Evolutionary conservation across 352 stramenopile species (phyloP).

Genomic region (Phytopythium mirpurense): DNA sequence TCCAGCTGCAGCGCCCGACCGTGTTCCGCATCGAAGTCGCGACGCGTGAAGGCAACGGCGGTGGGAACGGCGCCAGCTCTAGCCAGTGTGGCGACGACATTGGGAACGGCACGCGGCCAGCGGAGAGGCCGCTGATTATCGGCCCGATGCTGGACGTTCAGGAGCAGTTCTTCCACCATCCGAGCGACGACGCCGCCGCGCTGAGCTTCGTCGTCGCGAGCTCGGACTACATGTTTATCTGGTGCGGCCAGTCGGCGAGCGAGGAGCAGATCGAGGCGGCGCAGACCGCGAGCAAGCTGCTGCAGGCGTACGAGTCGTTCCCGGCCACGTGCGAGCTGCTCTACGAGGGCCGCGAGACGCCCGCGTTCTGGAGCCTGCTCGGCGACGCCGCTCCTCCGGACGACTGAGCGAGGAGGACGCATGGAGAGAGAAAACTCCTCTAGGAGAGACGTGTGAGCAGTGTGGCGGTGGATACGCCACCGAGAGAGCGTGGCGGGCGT

Average conservation of each 20-base stretch:
- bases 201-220: slow-evolving; percentile 69
- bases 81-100: slow-evolving; percentile 15
- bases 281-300: slow-evolving; percentile 49
- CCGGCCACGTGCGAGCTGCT: slow-evolving; percentile 70
- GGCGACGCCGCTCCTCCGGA: slow-evolving; percentile 29
- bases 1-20: slow-evolving; percentile 45
- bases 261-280: slow-evolving; percentile 50
- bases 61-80: slow-evolving; percentile 16
- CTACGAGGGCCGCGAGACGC: slow-evolving; percentile 58
- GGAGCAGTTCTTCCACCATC: slow-evolving; percentile 51
- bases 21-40: slow-evolving; percentile 71
- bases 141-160: slow-evolving; percentile 43
- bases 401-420: slow-evolving; percentile 4
- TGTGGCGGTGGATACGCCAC: background rate
- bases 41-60: slow-evolving; percentile 30
- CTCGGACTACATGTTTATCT: slow-evolving; percentile 77
- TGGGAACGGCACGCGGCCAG: slow-evolving; percentile 13
- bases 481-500: background rate
- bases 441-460: background rate
- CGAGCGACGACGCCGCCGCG: slow-evolving; percentile 44
- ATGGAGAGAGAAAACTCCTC: background rate
- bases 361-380: slow-evolving; percentile 69
- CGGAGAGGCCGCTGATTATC: slow-evolving; percentile 51
- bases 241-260: slow-evolving; percentile 59
- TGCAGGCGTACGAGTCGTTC: slow-evolving; percentile 75